phyloP scores from a whole-genome alignment of 2,329 filamentous ascomycete species.

The Beauveria brongniartii region DNA sequence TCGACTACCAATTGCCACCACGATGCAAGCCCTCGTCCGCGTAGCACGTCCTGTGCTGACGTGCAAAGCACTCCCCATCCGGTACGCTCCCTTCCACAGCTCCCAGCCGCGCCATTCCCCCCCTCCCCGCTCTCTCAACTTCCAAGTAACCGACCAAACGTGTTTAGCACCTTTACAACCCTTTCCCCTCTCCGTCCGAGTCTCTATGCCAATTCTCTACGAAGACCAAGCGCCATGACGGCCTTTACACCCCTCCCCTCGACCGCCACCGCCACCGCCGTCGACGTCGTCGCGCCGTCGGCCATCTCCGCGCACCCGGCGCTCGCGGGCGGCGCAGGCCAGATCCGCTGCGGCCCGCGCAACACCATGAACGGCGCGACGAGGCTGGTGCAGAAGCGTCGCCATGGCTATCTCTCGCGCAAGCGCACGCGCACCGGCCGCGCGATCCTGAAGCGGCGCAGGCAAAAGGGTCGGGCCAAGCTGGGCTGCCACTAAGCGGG shows the following conservation, averaged over 20 bases:
- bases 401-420: constrained; percentile 49
- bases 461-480: constrained; percentile 42
- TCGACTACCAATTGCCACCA: not conserved
- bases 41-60: constrained; percentile 6
- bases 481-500: constrained; percentile 23
- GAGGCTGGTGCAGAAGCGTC: constrained; percentile 50
- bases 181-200: constrained; percentile 44
- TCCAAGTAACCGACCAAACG: not conserved
- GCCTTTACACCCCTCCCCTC: constrained; percentile 24
- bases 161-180: constrained; percentile 36
- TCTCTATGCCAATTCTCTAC: constrained; percentile 25
- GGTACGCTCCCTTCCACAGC: not conserved
- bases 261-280: constrained; percentile 10
- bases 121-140: not conserved
- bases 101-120: not conserved
- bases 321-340: constrained; percentile 32
- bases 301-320: constrained; percentile 46
- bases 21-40: constrained; percentile 9
- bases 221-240: constrained; percentile 20
- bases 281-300: constrained; percentile 37
- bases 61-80: not conserved
- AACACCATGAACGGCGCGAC: constrained; percentile 48
- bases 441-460: constrained; percentile 44
- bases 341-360: constrained; percentile 51
- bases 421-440: constrained; percentile 42